Evolutionary conservation across 2,329 filamentous ascomycete genomes (phyloP).

Genomic region (Botrytis aclada): DNA sequence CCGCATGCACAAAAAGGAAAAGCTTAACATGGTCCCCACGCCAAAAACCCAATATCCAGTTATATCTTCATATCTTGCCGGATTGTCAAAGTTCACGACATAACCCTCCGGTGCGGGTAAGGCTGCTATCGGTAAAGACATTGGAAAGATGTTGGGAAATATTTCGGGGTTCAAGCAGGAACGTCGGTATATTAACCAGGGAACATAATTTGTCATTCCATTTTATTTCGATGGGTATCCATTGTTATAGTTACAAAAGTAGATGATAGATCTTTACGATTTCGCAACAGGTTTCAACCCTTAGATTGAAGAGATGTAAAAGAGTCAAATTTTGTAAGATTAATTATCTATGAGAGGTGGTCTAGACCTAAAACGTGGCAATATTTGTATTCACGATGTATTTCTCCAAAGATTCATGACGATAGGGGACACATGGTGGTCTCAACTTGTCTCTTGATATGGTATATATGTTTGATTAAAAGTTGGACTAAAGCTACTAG

Average conservation of each 20-base stretch:
- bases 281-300: neutral
- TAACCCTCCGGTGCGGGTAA: slow-evolving; percentile 12
- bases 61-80: neutral
- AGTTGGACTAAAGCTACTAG: neutral
- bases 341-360: neutral
- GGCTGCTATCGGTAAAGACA: neutral
- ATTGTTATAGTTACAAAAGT: neutral
- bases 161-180: neutral
- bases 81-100: neutral
- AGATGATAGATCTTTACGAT: neutral
- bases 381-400: neutral
- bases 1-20: neutral
- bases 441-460: neutral
- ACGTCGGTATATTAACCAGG: neutral
- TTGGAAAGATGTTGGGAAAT: neutral
- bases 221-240: neutral
- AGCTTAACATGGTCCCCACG: neutral
- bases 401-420: neutral
- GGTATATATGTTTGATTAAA: neutral
- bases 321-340: neutral
- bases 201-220: neutral
- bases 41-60: slow-evolving; percentile 12
- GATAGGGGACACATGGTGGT: neutral
- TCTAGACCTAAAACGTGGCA: neutral
- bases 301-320: neutral